A percentile compares a stretch with the other conserved stretches of the same genome.
Evolutionary conservation across 441 rosid species (phyloP).

Genomic region (Flueggea neowawraea): DNA sequence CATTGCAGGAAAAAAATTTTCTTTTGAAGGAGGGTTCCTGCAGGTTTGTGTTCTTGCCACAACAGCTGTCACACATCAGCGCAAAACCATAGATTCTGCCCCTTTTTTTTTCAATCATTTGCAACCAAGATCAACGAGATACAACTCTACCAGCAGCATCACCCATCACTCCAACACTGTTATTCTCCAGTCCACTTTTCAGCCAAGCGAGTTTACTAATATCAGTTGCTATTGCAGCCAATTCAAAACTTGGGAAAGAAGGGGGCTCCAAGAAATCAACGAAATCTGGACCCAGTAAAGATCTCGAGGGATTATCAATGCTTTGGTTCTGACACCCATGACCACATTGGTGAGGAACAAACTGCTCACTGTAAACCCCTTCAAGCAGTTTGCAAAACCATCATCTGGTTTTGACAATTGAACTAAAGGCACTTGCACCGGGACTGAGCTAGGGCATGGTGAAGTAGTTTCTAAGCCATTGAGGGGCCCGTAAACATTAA

Average conservation of each 20-base stretch:
- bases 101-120: conserved; percentile 29
- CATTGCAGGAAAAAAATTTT: too few relatives aligned
- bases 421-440: conserved; percentile 26
- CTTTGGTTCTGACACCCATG: conserved; percentile 39
- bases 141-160: conserved; percentile 37
- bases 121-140: conserved; percentile 37
- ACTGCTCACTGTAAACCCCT: conserved; percentile 43
- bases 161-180: conserved; percentile 40
- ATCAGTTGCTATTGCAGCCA: conserved; percentile 83
- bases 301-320: conserved; percentile 19
- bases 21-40: neutral
- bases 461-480: conserved; percentile 38
- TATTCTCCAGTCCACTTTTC: conserved; percentile 74
- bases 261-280: conserved; percentile 65
- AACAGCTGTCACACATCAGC: conserved; percentile 16
- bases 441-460: conserved; percentile 27
- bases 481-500: conserved; percentile 35
- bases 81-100: conserved; percentile 16
- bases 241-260: conserved; percentile 62
- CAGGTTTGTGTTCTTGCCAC: conserved; percentile 26
- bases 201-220: conserved; percentile 87
- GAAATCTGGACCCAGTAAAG: conserved; percentile 85
- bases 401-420: conserved; percentile 47
- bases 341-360: conserved; percentile 74
- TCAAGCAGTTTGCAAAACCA: conserved; percentile 52